Evolutionary conservation across 2,329 filamentous ascomycete species (phyloP).

Genomic region (Hypoxylon sp.): DNA sequence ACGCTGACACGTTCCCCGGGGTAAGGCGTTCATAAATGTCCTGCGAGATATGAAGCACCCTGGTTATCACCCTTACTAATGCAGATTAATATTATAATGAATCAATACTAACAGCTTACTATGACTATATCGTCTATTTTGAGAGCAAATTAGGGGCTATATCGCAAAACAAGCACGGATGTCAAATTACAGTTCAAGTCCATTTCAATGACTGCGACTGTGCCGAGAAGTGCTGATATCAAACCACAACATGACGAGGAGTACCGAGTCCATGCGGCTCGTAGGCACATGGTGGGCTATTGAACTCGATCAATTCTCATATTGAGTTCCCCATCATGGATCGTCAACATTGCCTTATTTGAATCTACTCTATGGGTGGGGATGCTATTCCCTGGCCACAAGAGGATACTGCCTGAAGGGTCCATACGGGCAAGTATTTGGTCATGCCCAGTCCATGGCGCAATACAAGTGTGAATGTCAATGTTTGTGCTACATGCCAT

Average conservation of each 20-base stretch:
- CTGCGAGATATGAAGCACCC: constrained; percentile 22
- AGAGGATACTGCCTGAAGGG: too few species aligned
- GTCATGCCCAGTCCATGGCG: background rate
- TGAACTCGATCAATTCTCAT: constrained; percentile 23
- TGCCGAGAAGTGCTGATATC: constrained; percentile 99
- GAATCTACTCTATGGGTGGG: too few species aligned
- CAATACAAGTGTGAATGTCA: background rate
- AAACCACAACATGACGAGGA: constrained; percentile 52
- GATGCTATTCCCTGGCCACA: background rate
- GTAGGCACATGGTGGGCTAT: constrained; percentile 45
- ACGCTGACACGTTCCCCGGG: constrained; percentile 8
- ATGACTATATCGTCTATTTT: constrained; percentile 1
- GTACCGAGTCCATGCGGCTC: constrained; percentile 46
- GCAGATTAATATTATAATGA: constrained; percentile 28
- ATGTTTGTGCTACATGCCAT: background rate
- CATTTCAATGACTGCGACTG: constrained; percentile 83
- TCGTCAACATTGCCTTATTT: constrained; percentile 51
- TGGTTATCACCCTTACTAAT: constrained; percentile 26
- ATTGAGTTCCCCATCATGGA: constrained; percentile 44
- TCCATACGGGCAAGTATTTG: background rate
- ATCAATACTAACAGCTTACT: too few species aligned
- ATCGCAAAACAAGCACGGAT: constrained; percentile 79
- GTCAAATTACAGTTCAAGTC: constrained; percentile 99
- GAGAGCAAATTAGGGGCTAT: background rate
- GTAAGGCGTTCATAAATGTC: constrained; percentile 37